These are phyloP conservation scores for Fusarium siculi DNA, from an alignment of 2,329 filamentous ascomycete species.

Conservation along the genomic window DNA sequence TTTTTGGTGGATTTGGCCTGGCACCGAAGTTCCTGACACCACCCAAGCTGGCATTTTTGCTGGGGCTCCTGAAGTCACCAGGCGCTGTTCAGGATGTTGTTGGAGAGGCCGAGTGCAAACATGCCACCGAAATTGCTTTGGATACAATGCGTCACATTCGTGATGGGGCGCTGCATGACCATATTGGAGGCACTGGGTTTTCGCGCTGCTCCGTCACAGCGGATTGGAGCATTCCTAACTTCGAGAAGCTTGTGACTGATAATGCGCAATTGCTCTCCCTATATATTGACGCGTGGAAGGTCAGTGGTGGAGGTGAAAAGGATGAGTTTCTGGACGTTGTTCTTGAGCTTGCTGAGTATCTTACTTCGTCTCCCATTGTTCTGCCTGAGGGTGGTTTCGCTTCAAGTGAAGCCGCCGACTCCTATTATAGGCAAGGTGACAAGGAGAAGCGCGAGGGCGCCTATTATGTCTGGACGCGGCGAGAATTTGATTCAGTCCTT, in stretches of 20 bases:
- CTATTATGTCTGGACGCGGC: slow-evolving; percentile 92
- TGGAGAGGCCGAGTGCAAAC: slow-evolving; percentile 79
- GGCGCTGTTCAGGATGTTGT: slow-evolving; percentile 83
- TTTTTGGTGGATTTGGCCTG: slow-evolving; percentile 81
- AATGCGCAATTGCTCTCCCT: slow-evolving; percentile 86
- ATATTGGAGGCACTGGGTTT: slow-evolving; percentile 65
- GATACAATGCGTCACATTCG: slow-evolving; percentile 81
- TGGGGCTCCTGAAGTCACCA: slow-evolving; percentile 79
- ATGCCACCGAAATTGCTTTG: slow-evolving; percentile 81
- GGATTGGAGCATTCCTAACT: slow-evolving; percentile 95
- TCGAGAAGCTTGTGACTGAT: slow-evolving; percentile 96
- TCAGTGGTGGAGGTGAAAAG: slow-evolving; percentile 61
- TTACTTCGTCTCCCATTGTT: slow-evolving; percentile 76
- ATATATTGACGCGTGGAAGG: slow-evolving; percentile 87
- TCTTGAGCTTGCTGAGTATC: slow-evolving; percentile 86
- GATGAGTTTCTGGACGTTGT: slow-evolving; percentile 81
- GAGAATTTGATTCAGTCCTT: slow-evolving; percentile 84
- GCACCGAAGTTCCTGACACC: slow-evolving; percentile 93
- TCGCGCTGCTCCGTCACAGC: slow-evolving; percentile 86
- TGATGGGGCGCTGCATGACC: slow-evolving; percentile 65
- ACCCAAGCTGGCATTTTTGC: slow-evolving; percentile 82
- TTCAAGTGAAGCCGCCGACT: slow-evolving; percentile 92
- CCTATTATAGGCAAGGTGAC: slow-evolving; percentile 77
- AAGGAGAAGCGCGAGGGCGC: slow-evolving; percentile 88
- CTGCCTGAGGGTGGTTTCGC: slow-evolving; percentile 79